Base-by-base conservation (phyloP, 768 basidiomycete genomes). In the Scleroderma bovista region DNA sequence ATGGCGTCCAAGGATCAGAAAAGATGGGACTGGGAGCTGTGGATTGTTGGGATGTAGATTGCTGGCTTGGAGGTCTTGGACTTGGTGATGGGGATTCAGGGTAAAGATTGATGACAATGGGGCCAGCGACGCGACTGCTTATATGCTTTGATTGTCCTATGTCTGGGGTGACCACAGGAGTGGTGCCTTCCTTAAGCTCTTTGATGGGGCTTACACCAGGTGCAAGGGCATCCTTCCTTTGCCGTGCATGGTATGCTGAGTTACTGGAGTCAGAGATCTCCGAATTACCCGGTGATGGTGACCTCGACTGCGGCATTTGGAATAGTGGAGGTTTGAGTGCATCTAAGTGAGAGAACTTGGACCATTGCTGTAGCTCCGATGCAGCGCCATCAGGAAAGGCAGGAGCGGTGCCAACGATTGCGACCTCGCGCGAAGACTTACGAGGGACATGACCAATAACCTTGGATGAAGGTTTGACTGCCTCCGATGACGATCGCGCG, bases 101-200 rank as follows among this genome's bases (percentile, higher is more conserved):
- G 46, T 66, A 68, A 47, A 83, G 61, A 50, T 69, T 76, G 53
- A 82, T 69, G 29, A 85, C 70, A 13, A 84, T 74, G 36, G 85
- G 84, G 31, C 77, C 76, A 44, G 82, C 81, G 37, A 86, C 82
- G 32, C 79, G 81, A 34, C 74, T 68, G 54, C 70, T 70, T 51
- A 85, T 75, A 52, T 79, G 74, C 59, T 84, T 85, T 50, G 68
- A 68, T 55, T 84, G 73, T 40, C 84, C 83, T 55, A 84, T 82
- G 54, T 70, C 75, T 20, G 84, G 83, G 20, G 84, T 86, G 31
- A 73, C 64, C 52, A 79, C 59, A 56, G 64, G 62, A 49, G 57
- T 57, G 51, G 54, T 42, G 39, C 51, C 23, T 50, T 62, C 58
- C 43, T 48, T 59, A 38, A 57, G 47, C 46, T 69, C 62, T 52